phyloP scores from a whole-genome alignment of 768 basidiomycete species.

The Clavulina sp. region DNA sequence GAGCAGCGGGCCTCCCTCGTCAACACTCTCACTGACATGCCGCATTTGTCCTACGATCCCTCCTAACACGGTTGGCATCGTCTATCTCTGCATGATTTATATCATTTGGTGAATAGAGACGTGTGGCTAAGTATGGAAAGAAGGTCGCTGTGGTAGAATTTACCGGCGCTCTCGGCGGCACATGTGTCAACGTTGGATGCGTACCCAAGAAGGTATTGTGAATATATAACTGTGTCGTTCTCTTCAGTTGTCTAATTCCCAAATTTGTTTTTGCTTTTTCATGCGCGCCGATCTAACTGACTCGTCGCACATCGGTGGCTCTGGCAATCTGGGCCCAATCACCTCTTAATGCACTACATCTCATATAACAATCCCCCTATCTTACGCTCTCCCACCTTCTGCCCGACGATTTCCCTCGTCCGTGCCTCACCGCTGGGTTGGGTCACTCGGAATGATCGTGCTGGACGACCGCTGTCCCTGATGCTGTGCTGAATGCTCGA shows the following conservation, averaged over 20 bases:
- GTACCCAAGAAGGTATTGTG: conserved; percentile 82
- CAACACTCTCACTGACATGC: too few relatives aligned
- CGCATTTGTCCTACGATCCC: too few relatives aligned
- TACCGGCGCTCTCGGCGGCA: conserved; percentile 65
- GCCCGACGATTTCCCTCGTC: too few relatives aligned
- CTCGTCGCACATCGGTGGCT: too few relatives aligned
- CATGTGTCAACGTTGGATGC: conserved; percentile 91
- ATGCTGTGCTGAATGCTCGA: too few relatives aligned
- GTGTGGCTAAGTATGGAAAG: conserved; percentile 81
- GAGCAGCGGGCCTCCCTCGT: neutral
- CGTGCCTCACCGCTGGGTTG: too few relatives aligned
- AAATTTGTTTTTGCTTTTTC: neutral
- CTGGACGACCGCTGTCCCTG: too few relatives aligned
- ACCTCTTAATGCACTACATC: too few relatives aligned
- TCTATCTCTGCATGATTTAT: neutral
- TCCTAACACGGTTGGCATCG: neutral
- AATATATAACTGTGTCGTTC: conserved; percentile 7
- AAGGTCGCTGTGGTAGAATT: conserved; percentile 83
- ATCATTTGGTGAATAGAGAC: conserved; percentile 34
- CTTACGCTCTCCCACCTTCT: too few relatives aligned
- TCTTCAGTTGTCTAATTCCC: neutral
- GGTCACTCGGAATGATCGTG: too few relatives aligned
- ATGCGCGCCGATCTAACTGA: neutral
- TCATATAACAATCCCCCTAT: too few relatives aligned
- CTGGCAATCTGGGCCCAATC: too few relatives aligned